phyloP scores from a whole-genome alignment of 192 early-diverging fungal genomes.

The Coemansia umbellata region DNA sequence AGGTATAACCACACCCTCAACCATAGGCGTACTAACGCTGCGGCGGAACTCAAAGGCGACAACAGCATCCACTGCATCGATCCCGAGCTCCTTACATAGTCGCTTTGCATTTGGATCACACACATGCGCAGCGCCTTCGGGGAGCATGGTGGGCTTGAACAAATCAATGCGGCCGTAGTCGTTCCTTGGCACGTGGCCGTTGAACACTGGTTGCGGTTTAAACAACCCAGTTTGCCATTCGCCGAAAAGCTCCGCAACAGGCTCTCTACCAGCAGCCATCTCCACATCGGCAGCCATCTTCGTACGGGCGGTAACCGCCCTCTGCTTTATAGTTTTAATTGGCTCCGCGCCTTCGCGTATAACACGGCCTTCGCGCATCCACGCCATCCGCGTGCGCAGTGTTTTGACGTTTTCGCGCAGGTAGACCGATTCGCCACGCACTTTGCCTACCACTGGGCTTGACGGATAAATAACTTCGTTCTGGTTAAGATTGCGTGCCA shows the following conservation, averaged over 20 bases:
- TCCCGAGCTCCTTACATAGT: constrained; percentile 69
- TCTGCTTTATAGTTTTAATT: constrained; percentile 27
- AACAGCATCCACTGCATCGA: constrained; percentile 82
- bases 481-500: constrained; percentile 80
- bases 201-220: constrained; percentile 56
- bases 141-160: constrained; percentile 81
- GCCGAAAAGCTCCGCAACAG: constrained; percentile 56
- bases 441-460: constrained; percentile 66
- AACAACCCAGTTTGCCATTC: constrained; percentile 85
- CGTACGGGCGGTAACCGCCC: constrained; percentile 9
- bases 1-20: constrained; percentile 36
- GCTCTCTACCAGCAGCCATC: constrained; percentile 5
- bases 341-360: constrained; percentile 27
- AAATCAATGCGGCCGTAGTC: constrained; percentile 81
- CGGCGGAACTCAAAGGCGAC: constrained; percentile 52
- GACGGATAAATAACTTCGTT: constrained; percentile 73
- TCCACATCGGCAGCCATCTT: constrained; percentile 13
- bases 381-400: constrained; percentile 61
- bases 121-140: constrained; percentile 72
- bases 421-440: constrained; percentile 76
- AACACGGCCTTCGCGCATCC: constrained; percentile 52
- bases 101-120: constrained; percentile 54
- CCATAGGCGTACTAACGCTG: constrained; percentile 21
- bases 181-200: constrained; percentile 80
- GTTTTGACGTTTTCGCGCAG: constrained; percentile 65